Evolutionary conservation across 2,329 filamentous ascomycete genomes (phyloP), one percentile per base, ranked within the genome.

Genomic region (Berkeleyomyces rouxiae): DNA sequence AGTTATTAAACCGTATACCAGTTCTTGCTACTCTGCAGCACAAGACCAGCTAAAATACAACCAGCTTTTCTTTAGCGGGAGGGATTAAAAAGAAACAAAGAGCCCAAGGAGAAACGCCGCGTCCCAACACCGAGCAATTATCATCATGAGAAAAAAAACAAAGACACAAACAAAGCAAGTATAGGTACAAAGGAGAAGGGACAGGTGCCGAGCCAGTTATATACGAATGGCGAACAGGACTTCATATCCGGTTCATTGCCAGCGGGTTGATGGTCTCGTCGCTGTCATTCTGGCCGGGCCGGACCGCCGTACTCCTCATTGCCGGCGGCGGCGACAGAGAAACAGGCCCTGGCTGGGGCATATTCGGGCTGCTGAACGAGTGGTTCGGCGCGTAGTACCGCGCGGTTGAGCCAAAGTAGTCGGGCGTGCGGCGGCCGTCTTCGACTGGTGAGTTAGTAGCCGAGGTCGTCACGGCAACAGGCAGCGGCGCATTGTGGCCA

Each of bases 311-410:
- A 72, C 70, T 55, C 44, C 40, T 36, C 4, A 49, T 36, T n/a
- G 60, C 43, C 33, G 61, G 61, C 60, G 58, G 49, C 6, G 60
- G 49, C 16, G 60, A 31, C 4, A 43, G n/a, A 10, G 61, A 47
- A 16, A n/a, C 31, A 10, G 40, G n/a, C n/a, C 31, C 58, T 11
- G 42, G 23, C 37, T 71, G 72, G 49, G 79, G 78, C 5, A 78
- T 76, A 36, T 78, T 74, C 3, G 81, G 80, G 66, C 76, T 81
- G 58, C 80, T 83, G 68, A 79, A 82, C 0, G 81, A 83, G 62
- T 78, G 74, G 59, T 74, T 72, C 33, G 81, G 80, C 6, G 78
- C 73, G 68, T 81, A 76, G 66, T 83, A 83, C 64, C 76, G 74
- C 37, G 78, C 76, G n/a, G 78, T 76, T 55, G 76, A 74, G 58